phyloP scores from a whole-genome alignment of 257 asterid genomes.

The Striga asiatica region DNA sequence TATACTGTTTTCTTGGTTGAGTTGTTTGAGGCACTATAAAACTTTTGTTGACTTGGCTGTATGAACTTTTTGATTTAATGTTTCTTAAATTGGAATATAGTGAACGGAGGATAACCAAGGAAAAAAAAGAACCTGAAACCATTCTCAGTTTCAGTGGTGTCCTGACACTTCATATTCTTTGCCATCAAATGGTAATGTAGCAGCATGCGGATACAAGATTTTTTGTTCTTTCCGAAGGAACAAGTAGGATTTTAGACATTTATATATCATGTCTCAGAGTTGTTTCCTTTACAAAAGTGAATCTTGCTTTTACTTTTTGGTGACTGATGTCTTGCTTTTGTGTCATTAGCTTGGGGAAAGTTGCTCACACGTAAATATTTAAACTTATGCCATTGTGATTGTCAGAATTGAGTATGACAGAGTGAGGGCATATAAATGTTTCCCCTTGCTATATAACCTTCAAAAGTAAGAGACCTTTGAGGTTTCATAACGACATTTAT shows the following conservation, averaged over 20 bases:
- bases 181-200: constrained; percentile 10
- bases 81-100: constrained; percentile 15
- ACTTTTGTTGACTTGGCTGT: constrained; percentile 20
- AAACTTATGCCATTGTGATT: constrained; percentile 7
- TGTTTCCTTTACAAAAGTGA: constrained; percentile 41
- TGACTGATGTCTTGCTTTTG: constrained; percentile 21
- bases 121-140: constrained; percentile 23
- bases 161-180: constrained; percentile 16
- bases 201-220: constrained; percentile 10
- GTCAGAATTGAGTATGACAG: constrained; percentile 12
- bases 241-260: constrained; percentile 1
- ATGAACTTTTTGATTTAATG: constrained; percentile 23
- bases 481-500: not conserved
- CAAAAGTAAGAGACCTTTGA: constrained; percentile 6
- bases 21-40: constrained; percentile 22
- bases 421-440: constrained; percentile 4
- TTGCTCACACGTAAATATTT: constrained; percentile 10
- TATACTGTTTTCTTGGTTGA: constrained; percentile 29
- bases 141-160: constrained; percentile 17
- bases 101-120: constrained; percentile 14
- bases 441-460: not conserved
- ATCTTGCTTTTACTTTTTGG: constrained; percentile 29
- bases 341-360: constrained; percentile 17
- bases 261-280: constrained; percentile 14
- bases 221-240: not conserved